These are phyloP conservation scores for Tetraselmis striata DNA, from an alignment of 139 green algal species.

Conservation along the genomic window DNA sequence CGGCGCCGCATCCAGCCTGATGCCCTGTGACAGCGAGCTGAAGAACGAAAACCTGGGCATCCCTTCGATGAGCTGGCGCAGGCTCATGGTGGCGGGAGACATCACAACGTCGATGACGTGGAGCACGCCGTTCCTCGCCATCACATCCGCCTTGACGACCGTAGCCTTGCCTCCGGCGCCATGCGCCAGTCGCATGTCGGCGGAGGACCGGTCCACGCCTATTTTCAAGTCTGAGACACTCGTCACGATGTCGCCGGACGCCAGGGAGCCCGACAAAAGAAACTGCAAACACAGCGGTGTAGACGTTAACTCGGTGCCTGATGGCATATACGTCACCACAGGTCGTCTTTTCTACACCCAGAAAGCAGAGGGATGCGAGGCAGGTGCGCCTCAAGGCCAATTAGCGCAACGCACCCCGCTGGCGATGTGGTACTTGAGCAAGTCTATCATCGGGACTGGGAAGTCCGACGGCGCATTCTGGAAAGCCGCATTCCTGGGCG, in stretches of 20 bases:
- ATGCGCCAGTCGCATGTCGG: background rate
- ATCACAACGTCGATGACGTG: background rate
- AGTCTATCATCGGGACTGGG: background rate
- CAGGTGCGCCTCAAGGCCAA: too few relatives aligned
- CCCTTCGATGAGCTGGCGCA: background rate
- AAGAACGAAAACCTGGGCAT: background rate
- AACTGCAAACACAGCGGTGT: too few relatives aligned
- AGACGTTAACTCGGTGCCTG: too few relatives aligned
- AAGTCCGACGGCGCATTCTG: background rate
- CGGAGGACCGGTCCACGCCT: background rate
- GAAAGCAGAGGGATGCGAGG: too few relatives aligned
- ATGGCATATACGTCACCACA: too few relatives aligned
- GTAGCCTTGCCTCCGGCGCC: background rate
- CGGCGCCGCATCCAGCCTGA: background rate
- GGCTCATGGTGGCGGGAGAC: background rate
- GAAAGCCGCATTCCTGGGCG: background rate
- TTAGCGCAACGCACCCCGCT: background rate
- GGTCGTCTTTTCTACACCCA: too few relatives aligned
- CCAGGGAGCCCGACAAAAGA: background rate
- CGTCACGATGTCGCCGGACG: background rate
- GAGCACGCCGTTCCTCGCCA: background rate
- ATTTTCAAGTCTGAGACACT: background rate
- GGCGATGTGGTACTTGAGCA: background rate
- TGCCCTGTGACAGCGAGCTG: background rate
- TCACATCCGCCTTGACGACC: background rate